Percentiles rank a stretch among this genome's conserved stretches.
Evolutionary conservation across 192 early-diverging fungal species (phyloP).

Genomic region (Mortierella alpina): DNA sequence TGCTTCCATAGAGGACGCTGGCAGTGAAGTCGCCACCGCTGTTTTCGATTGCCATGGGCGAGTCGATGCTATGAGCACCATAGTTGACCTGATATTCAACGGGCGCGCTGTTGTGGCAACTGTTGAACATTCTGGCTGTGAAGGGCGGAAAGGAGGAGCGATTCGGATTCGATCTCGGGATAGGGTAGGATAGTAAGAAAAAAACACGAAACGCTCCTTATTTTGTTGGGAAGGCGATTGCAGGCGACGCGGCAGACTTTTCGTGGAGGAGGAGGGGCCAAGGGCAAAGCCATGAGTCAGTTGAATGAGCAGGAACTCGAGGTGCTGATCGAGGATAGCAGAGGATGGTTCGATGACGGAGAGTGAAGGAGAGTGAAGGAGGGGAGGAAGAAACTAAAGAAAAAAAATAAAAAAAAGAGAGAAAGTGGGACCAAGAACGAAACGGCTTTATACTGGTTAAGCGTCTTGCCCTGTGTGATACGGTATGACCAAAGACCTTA

Average conservation of each 20-base stretch:
- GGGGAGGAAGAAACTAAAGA: background rate
- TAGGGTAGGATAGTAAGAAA: background rate
- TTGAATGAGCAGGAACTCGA: background rate
- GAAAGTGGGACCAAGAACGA: background rate
- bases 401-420: background rate
- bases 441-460: constrained; percentile 2
- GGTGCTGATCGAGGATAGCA: background rate
- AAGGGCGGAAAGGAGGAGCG: background rate
- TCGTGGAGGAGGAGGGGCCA: background rate
- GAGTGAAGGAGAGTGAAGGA: background rate
- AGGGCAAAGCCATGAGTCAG: background rate
- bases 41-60: background rate
- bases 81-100: constrained; percentile 13
- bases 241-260: background rate
- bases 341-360: background rate
- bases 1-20: background rate
- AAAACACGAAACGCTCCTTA: background rate
- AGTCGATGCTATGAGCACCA: background rate
- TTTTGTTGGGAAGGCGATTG: background rate
- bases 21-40: background rate
- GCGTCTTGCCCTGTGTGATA: background rate
- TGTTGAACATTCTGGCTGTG: background rate
- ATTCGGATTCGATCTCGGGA: background rate
- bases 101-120: constrained; percentile 4
- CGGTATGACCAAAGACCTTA: background rate